Conservation (phyloP, 2,329 filamentous ascomycete species). For the Gaeumannomyces sp. region DNA sequence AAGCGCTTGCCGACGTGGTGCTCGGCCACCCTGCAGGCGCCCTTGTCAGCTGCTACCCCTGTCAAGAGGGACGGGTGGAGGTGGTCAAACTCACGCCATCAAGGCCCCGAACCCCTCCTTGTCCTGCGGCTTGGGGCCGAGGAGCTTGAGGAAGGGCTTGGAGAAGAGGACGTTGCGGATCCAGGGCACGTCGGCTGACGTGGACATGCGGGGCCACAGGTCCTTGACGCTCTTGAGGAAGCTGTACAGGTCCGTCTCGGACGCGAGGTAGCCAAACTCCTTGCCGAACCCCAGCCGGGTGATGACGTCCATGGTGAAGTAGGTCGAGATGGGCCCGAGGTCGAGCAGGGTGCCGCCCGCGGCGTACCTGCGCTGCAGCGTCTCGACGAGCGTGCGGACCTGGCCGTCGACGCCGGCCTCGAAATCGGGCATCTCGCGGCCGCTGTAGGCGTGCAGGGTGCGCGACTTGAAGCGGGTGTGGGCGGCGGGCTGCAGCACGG, state of each 20-base stretch:
- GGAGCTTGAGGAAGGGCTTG: slow-evolving; percentile 24
- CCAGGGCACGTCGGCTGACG: slow-evolving; percentile 33
- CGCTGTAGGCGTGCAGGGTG: slow-evolving; percentile 22
- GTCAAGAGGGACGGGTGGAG: too few relatives aligned
- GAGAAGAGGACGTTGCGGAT: slow-evolving; percentile 11
- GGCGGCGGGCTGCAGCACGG: slow-evolving; percentile 23
- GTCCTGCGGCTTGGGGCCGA: slow-evolving; percentile 22
- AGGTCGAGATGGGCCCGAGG: slow-evolving; percentile 16
- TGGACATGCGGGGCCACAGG: slow-evolving; percentile 31
- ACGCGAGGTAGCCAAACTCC: slow-evolving; percentile 37
- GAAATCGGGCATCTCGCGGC: slow-evolving; percentile 21
- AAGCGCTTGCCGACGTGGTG: slow-evolving; percentile 24
- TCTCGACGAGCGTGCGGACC: not conserved
- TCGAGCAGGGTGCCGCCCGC: not conserved
- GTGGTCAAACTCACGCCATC: too few relatives aligned
- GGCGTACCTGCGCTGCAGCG: not conserved
- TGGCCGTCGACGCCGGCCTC: slow-evolving; percentile 15
- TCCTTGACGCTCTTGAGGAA: slow-evolving; percentile 33
- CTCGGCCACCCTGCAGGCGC: too few relatives aligned
- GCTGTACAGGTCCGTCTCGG: slow-evolving; percentile 36
- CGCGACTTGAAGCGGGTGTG: slow-evolving; percentile 24
- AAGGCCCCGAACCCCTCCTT: slow-evolving; percentile 15
- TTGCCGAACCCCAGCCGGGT: slow-evolving; percentile 42
- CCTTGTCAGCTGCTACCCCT: too few relatives aligned
- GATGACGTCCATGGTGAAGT: slow-evolving; percentile 47